Conservation (phyloP, 225 moss, liverwort and hornwort genomes). For the Climacium dendroides region DNA sequence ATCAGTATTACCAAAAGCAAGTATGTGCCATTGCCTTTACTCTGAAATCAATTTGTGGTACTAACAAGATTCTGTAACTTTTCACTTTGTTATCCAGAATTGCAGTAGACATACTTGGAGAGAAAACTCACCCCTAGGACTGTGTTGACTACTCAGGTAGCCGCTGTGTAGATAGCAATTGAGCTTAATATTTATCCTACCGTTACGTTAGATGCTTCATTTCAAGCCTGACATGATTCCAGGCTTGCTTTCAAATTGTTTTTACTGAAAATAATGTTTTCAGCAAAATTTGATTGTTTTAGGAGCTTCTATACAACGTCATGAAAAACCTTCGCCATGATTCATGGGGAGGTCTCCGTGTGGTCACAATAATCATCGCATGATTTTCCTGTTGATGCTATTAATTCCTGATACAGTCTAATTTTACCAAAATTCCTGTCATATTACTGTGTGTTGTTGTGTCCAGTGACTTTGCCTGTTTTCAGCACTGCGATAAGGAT, state of each 20-base stretch:
- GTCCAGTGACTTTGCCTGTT: not conserved
- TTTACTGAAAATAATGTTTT: not conserved
- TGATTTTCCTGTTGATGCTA: not conserved
- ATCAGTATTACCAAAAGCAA: no score
- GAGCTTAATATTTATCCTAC: not conserved
- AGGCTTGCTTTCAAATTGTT: not conserved
- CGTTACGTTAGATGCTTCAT: not conserved
- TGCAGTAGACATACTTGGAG: constrained; percentile 1
- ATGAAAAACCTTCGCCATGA: not conserved
- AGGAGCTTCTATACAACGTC: not conserved
- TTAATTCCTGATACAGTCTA: not conserved
- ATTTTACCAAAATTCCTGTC: not conserved
- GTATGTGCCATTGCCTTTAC: not conserved
- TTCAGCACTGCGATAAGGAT: not conserved
- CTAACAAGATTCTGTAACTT: not conserved
- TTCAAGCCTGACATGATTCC: not conserved
- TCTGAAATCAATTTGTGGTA: not conserved
- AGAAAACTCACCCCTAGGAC: not conserved
- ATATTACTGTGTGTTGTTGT: not conserved
- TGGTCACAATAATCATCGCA: not conserved
- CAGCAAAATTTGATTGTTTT: not conserved
- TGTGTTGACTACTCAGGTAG: constrained; percentile 13
- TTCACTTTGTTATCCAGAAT: constrained; percentile 1
- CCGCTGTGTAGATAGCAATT: not conserved
- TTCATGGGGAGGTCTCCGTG: not conserved